A percentile compares a stretch with the other conserved stretches of the same genome.
These are phyloP conservation scores for Beauveria australis DNA, from an alignment of 2,329 filamentous ascomycete genomes.

Conservation along the genomic window DNA sequence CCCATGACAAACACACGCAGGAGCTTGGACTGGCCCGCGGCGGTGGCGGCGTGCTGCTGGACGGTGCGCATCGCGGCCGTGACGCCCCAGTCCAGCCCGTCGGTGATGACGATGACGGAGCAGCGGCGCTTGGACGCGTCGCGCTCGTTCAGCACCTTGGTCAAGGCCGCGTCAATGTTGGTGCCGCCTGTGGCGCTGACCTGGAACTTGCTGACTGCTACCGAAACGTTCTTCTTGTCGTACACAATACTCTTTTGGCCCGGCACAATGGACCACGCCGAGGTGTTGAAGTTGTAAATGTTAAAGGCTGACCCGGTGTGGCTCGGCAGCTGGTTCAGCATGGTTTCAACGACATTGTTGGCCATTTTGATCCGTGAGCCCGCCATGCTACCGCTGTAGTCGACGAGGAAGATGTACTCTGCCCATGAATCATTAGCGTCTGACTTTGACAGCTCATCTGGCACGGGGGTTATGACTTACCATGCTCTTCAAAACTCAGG, in stretches of 20 bases:
- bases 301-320: neutral
- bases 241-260: neutral
- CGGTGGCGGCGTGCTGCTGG: neutral
- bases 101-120: neutral
- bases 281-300: neutral
- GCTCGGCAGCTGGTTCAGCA: neutral
- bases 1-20: neutral
- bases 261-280: neutral
- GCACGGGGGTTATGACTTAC: neutral
- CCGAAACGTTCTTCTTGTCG: neutral
- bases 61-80: neutral
- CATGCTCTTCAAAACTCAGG: neutral
- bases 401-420: neutral
- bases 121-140: neutral
- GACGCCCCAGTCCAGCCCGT: neutral
- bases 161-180: neutral
- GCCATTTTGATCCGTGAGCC: neutral
- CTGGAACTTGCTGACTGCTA: neutral
- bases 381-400: neutral
- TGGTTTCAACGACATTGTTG: neutral
- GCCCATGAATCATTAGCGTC: neutral
- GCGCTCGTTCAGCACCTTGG: neutral
- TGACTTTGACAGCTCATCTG: too few species aligned
- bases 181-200: neutral
- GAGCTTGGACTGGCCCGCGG: neutral